Conservation (phyloP, 768 basidiomycete genomes). For the Imleria badia region DNA sequence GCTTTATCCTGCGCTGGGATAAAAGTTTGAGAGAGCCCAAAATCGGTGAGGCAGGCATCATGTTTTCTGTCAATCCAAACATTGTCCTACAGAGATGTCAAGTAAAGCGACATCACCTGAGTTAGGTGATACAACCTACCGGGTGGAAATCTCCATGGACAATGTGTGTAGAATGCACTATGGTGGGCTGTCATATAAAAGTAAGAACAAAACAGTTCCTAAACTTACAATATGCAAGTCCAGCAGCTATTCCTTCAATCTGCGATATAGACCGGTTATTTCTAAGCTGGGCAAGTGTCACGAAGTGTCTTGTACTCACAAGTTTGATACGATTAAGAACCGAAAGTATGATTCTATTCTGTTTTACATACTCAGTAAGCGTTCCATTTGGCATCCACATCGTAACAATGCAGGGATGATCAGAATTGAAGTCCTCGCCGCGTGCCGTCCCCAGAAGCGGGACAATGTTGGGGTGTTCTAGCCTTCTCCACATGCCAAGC, state of each 20-base stretch:
- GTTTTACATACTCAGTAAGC: too few relatives aligned
- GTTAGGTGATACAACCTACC: background rate
- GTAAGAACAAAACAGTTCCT: background rate
- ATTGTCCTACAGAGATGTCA: background rate
- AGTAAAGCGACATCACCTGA: background rate
- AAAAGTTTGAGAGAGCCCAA: slow-evolving; percentile 3
- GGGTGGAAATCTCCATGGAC: slow-evolving; percentile 11
- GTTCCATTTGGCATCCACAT: too few relatives aligned
- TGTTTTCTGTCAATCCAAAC: background rate
- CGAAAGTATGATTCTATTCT: too few relatives aligned
- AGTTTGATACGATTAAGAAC: too few relatives aligned
- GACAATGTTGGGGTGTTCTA: slow-evolving; percentile 9
- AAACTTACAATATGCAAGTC: background rate
- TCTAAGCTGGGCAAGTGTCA: too few relatives aligned
- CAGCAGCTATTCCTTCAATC: background rate
- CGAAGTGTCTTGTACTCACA: too few relatives aligned
- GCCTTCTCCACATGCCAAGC: slow-evolving; percentile 3
- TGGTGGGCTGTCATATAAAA: background rate
- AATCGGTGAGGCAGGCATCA: background rate
- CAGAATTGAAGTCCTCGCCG: background rate
- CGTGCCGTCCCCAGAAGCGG: background rate
- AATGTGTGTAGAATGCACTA: background rate
- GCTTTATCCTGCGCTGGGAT: background rate
- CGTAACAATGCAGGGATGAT: too few relatives aligned
- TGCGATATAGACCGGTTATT: too few relatives aligned